Conservation (phyloP, 768 basidiomycete species). For the Russula earlei region DNA sequence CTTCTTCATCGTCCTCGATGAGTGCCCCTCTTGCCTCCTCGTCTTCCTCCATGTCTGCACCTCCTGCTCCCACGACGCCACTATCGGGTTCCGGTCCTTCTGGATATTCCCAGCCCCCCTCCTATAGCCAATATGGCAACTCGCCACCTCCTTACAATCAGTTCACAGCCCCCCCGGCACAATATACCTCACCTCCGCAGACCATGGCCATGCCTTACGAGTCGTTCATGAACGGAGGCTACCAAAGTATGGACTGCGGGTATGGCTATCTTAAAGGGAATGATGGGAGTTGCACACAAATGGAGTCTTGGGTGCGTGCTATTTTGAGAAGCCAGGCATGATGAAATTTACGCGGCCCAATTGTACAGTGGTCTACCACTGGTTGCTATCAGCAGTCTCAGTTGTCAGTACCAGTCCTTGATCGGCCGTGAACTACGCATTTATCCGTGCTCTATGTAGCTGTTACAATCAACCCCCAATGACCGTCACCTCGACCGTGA, state of each 20-base stretch:
- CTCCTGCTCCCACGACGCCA: neutral
- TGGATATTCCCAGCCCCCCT: neutral
- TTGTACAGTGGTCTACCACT: conserved; percentile 1
- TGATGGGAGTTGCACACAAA: conserved; percentile 42
- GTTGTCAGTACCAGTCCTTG: neutral
- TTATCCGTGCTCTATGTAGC: conserved; percentile 5
- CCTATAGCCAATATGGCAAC: conserved; percentile 5
- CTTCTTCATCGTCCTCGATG: conserved; percentile 27
- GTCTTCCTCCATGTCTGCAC: neutral
- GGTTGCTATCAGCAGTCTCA: conserved; percentile 10
- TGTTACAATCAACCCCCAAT: conserved; percentile 28
- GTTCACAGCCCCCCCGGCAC: conserved; percentile 21
- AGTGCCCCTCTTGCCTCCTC: conserved; percentile 24
- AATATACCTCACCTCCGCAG: conserved; percentile 27
- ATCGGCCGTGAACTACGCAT: neutral
- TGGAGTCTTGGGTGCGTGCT: conserved; percentile 52
- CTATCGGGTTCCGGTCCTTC: neutral
- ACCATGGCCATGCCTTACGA: conserved; percentile 32
- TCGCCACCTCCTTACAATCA: conserved; percentile 11
- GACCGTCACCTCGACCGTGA: conserved; percentile 34
- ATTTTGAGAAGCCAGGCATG: neutral
- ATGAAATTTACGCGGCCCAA: neutral
- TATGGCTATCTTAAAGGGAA: conserved; percentile 54
- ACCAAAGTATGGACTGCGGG: conserved; percentile 56
- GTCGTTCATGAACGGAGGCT: conserved; percentile 52